Base-by-base conservation (phyloP, 1,139 yeast genomes). In the Nematodospora anomalae region DNA sequence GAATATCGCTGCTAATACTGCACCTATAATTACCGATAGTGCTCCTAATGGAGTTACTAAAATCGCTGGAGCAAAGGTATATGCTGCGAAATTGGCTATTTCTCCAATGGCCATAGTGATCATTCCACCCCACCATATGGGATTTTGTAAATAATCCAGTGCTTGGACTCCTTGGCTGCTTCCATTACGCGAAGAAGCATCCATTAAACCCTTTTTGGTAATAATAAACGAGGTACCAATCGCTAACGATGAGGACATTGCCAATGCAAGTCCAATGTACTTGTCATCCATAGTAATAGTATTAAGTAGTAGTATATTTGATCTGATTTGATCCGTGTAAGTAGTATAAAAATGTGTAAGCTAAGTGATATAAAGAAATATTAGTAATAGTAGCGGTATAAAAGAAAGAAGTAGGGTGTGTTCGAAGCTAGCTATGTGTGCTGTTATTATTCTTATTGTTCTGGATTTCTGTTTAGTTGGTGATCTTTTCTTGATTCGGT, bases 41-140 rank as follows among this genome's bases (percentile, higher is more conserved):
- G 97, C 97, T 8, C 97, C 97, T 40, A 88, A 69, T 3, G 96
- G 97, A 3, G 96, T 89, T 29, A 88, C 96, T 50, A 88, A 64
- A 46, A 89, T 86, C 1, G 96, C 95, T 2, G 96, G 96, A 0
- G 97, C 96, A 71, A 88, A 88, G 1, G 96, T 89, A 55, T 88
- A 88, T 1, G 97, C 97, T 9, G 96, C 96, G 58, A 88, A 88
- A 58, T 88, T 88, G 40, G 96, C 96, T 32, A 88, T 66, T 58
- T 88, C 97, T 4, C 97, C 97, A 25, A 88, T 62, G 2, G 94
- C 95, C 97, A 88, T 89, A 37, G 94, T 79, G 24, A 80, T 53
- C 76, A 89, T 88, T 11, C 97, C 97, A 0, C 94, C 88, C 89
- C 96, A 86, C 97, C 97, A 88, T 31, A 87, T 77, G 7, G 97